These are phyloP conservation scores for Nicotiana obtusifolia DNA, from an alignment of 257 asterid genomes.

Conservation along the genomic window DNA sequence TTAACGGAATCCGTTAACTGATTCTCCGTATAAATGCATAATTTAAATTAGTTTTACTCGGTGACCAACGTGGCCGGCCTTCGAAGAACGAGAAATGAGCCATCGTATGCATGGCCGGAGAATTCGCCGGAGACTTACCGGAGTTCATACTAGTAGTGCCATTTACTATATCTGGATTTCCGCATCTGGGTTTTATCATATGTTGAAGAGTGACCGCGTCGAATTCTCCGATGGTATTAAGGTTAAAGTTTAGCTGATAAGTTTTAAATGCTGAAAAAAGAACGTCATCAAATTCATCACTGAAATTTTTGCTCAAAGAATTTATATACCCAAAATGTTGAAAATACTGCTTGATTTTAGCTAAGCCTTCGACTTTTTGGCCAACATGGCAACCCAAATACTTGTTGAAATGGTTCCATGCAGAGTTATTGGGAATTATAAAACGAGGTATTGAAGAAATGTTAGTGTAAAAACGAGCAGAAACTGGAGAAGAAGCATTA, in stretches of 20 bases:
- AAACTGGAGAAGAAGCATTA: slow-evolving; percentile 18
- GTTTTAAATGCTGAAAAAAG: slow-evolving; percentile 48
- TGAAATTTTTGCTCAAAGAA: slow-evolving; percentile 31
- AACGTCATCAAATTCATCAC: slow-evolving; percentile 58
- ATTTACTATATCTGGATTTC: slow-evolving; percentile 63
- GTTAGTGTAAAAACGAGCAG: slow-evolving; percentile 59
- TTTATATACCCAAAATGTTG: slow-evolving; percentile 63
- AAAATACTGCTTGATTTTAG: slow-evolving; percentile 54
- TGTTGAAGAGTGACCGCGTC: slow-evolving; percentile 43
- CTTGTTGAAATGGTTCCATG: slow-evolving; percentile 48
- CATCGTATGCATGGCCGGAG: slow-evolving; percentile 29
- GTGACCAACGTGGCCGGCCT: slow-evolving; percentile 62
- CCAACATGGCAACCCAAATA: slow-evolving; percentile 57
- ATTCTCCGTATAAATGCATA: slow-evolving; percentile 55
- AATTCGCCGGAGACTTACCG: slow-evolving; percentile 16
- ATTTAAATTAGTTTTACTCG: slow-evolving; percentile 26
- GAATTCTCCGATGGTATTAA: slow-evolving; percentile 53
- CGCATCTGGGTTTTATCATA: slow-evolving; percentile 63
- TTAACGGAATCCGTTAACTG: slow-evolving; percentile 24
- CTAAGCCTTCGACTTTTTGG: slow-evolving; percentile 35
- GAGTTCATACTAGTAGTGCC: slow-evolving; percentile 55
- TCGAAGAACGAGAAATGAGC: slow-evolving; percentile 64
- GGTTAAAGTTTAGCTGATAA: slow-evolving; percentile 74
- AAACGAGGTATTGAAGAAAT: slow-evolving; percentile 46
- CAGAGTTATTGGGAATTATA: slow-evolving; percentile 34